Conservation (phyloP, 768 basidiomycete genomes). For the Austroboletus eburneus region DNA sequence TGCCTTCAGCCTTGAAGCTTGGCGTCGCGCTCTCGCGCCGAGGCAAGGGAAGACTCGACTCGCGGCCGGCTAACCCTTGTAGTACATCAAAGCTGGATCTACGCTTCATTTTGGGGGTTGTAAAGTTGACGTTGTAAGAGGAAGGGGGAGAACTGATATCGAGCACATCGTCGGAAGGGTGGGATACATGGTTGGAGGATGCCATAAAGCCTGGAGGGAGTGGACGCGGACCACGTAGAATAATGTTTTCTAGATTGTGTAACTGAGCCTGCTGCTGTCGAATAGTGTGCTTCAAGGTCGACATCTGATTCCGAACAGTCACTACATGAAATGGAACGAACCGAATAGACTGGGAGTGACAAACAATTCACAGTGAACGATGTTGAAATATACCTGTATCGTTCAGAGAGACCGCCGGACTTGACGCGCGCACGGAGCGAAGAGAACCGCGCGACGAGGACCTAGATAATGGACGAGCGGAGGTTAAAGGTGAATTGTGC, state of each 20-base stretch:
- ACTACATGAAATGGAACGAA: slow-evolving; percentile 44
- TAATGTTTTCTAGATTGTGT: slow-evolving; percentile 60
- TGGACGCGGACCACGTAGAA: slow-evolving; percentile 66
- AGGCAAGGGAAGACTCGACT: slow-evolving; percentile 70
- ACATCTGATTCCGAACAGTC: slow-evolving; percentile 73
- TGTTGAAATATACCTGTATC: slow-evolving; percentile 55
- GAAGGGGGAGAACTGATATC: slow-evolving; percentile 31
- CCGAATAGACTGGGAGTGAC: slow-evolving; percentile 19
- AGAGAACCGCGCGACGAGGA: slow-evolving; percentile 47
- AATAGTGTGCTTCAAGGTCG: slow-evolving; percentile 76
- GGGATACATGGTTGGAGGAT: slow-evolving; percentile 36
- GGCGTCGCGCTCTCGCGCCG: slow-evolving; percentile 43
- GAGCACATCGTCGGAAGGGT: slow-evolving; percentile 32
- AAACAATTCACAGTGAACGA: slow-evolving; percentile 19
- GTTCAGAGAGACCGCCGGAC: slow-evolving; percentile 53
- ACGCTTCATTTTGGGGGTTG: slow-evolving; percentile 50
- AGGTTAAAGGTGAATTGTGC: slow-evolving; percentile 30
- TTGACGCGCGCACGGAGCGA: slow-evolving; percentile 49
- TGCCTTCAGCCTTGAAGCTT: slow-evolving; percentile 45
- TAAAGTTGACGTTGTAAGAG: slow-evolving; percentile 30
- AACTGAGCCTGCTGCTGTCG: slow-evolving; percentile 82
- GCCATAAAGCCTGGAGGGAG: slow-evolving; percentile 39
- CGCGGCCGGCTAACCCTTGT: slow-evolving; percentile 67
- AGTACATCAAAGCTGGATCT: slow-evolving; percentile 72
- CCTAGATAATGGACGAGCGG: slow-evolving; percentile 38